Evolutionary conservation across 2,329 filamentous ascomycete species (phyloP), one percentile per base, ranked within the genome.

Genomic region (Fusarium ambrosium): DNA sequence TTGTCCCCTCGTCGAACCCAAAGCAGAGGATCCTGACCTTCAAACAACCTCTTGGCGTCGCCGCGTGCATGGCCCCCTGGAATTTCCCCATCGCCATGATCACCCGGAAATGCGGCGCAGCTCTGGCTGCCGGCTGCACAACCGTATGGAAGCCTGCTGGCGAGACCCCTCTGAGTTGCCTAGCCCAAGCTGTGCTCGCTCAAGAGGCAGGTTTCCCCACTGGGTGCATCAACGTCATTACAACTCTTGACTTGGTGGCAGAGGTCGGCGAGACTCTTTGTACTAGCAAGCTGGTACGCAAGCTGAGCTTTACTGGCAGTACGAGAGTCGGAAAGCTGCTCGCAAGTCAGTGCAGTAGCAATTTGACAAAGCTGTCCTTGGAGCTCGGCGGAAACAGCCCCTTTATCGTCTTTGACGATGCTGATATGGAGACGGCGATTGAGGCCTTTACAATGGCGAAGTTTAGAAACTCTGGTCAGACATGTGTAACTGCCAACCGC

Each of bases 251-350:
- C 29, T 53, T 58, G 24, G 43, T 62, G 13, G 53, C 64, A 2
- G 63, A 62, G 27, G 58, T 61, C 1, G 51, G 56, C 8, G 32
- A 62, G 27, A 24, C 67, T 36, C 45, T 63, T 6, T 60, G 48
- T 9, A 20, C 32, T 5, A 37, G 43, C 22, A 56, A 58, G 16
- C 14, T 53, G 4, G 37, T 69, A 8, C 56, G 45, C 14, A 69
- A 69, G 37, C 14, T 69, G 18, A 66, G 62, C 37, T 66, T 69
- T 18, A 69, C 62, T 2, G 62, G 67, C 3, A 58, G 53, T 8
- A 55, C 29, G 1, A 11, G 48, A 55, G 10, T 55, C 8, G 29
- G 48, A 32, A 53, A 53, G 6, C 27, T 55, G 13, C 48, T 55
- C 14, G 43, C 43, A 1, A 48, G 22, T 14, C 43, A 48, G 43